Base-by-base conservation (phyloP, 129 eudicot species). In the Escallonia herrerae region DNA sequence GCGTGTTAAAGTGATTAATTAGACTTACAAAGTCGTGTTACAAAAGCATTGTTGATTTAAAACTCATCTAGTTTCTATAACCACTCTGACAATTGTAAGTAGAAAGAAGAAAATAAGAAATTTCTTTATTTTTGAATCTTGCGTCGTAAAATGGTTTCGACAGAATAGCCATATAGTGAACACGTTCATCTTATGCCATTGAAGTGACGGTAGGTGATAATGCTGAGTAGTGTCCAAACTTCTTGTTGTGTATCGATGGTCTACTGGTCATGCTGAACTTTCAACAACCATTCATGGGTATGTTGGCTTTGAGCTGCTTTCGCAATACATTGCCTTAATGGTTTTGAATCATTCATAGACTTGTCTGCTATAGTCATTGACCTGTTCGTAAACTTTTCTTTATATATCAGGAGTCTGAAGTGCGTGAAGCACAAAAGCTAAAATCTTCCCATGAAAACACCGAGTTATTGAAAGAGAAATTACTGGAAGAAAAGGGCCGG, bases 391-490 rank as follows among this genome's bases (percentile, higher is more conserved):
- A 44, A 14, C 5, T n/a, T 53, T 9, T 54, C 13, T 43, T 6
- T 8, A 55, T 22, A 57, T 40, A 66, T 69, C 82, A 94, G 99
- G 99, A 94, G 69, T 77, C 86, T 81, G 99, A 89, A 82, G 93
- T 94, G 37, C 90, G 80, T 69, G 95, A 86, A 77, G 99, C 99
- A 43, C 86, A 93, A 69, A 89, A 80, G 64, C 59, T 88, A 73
- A 89, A 79, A 72, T 73, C 90, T 58, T 83, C 97, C 68, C 88
- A 84, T 72, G 97, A 89, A 74, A 81, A 89, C 71, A 66, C 86
- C 15, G 90, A 89, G 75, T 59, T 94, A 39, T 58, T 94, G 72
- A 89, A 86, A 72, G 99, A 89, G 80, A 94, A 94, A 61, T 74
- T 86, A 62, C 15, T 80, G 40, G 99, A 94, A 76, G 99, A 89